Percentiles rank a stretch among this genome's conserved stretches.
phyloP scores from a whole-genome alignment of 148 eudicot species.

The Rhododendron henanense region DNA sequence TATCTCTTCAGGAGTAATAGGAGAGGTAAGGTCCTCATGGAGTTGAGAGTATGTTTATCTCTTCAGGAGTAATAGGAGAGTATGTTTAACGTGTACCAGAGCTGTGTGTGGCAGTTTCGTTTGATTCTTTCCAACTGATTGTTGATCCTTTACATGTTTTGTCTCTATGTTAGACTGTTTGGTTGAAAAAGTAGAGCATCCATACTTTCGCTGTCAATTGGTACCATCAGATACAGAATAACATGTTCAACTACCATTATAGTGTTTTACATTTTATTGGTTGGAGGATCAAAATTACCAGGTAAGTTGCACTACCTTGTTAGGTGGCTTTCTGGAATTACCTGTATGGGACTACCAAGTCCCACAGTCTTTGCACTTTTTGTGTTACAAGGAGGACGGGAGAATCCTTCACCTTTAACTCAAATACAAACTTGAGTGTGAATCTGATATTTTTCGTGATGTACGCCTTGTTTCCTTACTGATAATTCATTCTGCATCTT shows the following conservation, averaged over 20 bases:
- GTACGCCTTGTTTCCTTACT: background rate
- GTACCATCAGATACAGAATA: background rate
- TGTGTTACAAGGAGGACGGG: no score
- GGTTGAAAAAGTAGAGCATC: background rate
- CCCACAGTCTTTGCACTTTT: no score
- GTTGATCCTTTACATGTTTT: background rate
- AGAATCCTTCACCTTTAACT: background rate
- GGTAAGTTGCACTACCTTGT: background rate
- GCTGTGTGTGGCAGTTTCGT: background rate
- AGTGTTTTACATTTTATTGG: background rate
- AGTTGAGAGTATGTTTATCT: no score
- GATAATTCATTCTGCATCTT: slow-evolving; percentile 8
- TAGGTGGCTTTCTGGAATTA: background rate
- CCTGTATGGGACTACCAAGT: no score
- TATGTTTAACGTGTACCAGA: background rate
- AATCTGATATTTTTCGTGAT: background rate
- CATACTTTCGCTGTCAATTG: background rate
- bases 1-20: no score
- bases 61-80: no score
- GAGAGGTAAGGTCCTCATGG: no score
- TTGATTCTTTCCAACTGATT: background rate
- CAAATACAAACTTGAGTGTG: background rate
- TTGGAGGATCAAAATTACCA: background rate
- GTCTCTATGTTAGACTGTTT: background rate
- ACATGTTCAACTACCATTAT: background rate